Conservation (phyloP, 2,329 filamentous ascomycete species). For the Epicoccum nigrum region DNA sequence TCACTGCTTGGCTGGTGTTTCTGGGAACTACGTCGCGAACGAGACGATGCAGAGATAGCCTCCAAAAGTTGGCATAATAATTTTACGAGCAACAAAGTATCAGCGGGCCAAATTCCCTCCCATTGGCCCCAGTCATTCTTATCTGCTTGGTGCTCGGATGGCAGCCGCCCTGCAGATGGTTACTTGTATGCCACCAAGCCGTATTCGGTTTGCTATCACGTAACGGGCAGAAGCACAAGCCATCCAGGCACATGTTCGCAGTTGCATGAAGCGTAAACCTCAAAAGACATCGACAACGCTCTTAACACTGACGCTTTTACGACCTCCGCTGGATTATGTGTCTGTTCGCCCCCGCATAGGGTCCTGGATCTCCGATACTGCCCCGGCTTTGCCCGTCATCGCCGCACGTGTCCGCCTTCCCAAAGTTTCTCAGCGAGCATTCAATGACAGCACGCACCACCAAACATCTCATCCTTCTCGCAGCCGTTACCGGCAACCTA, state of each 20-base stretch:
- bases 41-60: slow-evolving; percentile 32
- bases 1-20: slow-evolving; percentile 38
- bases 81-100: slow-evolving; percentile 39
- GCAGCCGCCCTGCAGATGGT: slow-evolving; percentile 17
- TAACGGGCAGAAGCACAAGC: slow-evolving; percentile 31
- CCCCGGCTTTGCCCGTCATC: slow-evolving; percentile 23
- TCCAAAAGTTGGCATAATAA: slow-evolving; percentile 35
- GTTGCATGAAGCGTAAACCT: slow-evolving; percentile 25
- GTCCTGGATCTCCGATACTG: slow-evolving; percentile 30
- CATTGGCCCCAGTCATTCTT: slow-evolving; percentile 39
- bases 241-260: slow-evolving; percentile 42
- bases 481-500: slow-evolving; percentile 48
- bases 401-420: slow-evolving; percentile 14
- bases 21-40: slow-evolving; percentile 20
- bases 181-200: slow-evolving; percentile 23
- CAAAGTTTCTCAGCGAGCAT: slow-evolving; percentile 24
- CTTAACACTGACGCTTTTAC: slow-evolving; percentile 20
- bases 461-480: slow-evolving; percentile 51
- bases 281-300: slow-evolving; percentile 42
- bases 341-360: slow-evolving; percentile 25
- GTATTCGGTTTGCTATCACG: slow-evolving; percentile 33
- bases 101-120: slow-evolving; percentile 29
- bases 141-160: slow-evolving; percentile 33
- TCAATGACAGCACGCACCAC: slow-evolving; percentile 53
- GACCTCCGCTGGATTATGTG: slow-evolving; percentile 31